Conservation (phyloP, 352 stramenopile genomes). For the Blastocystis sp. region DNA sequence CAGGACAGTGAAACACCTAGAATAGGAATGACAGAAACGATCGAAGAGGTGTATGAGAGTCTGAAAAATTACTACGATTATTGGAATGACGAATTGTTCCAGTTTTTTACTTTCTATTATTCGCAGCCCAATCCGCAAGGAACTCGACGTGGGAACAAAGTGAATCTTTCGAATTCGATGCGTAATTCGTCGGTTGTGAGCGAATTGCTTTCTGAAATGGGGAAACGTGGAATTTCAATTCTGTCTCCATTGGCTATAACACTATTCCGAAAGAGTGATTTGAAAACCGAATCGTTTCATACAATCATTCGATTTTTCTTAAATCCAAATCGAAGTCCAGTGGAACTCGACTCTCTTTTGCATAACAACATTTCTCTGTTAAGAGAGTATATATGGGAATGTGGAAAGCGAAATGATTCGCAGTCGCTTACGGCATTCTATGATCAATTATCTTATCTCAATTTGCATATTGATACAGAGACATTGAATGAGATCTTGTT, state of each 20-base stretch:
- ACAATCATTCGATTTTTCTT: neutral
- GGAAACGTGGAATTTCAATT: neutral
- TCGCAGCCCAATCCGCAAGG: neutral
- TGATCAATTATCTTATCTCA: neutral
- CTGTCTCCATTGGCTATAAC: neutral
- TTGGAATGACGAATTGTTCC: neutral
- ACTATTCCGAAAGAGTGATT: constrained; percentile 15
- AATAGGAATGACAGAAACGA: neutral
- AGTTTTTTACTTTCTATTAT: constrained; percentile 46
- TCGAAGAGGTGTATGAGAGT: neutral
- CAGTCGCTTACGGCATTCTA: neutral
- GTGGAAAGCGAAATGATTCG: neutral
- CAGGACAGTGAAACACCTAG: neutral
- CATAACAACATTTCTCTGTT: neutral
- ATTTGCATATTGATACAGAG: neutral
- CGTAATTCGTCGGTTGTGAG: neutral
- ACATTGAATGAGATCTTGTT: neutral
- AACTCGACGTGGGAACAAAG: neutral
- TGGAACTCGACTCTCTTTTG: neutral
- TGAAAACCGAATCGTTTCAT: neutral
- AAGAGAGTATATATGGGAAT: neutral
- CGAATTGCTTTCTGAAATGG: neutral
- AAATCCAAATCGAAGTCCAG: neutral
- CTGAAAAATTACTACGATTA: neutral
- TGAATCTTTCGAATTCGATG: neutral